Evolutionary conservation across 345 rosid genomes (phyloP), one percentile per base, ranked within the genome.

Genomic region (Aurinia saxatilis): DNA sequence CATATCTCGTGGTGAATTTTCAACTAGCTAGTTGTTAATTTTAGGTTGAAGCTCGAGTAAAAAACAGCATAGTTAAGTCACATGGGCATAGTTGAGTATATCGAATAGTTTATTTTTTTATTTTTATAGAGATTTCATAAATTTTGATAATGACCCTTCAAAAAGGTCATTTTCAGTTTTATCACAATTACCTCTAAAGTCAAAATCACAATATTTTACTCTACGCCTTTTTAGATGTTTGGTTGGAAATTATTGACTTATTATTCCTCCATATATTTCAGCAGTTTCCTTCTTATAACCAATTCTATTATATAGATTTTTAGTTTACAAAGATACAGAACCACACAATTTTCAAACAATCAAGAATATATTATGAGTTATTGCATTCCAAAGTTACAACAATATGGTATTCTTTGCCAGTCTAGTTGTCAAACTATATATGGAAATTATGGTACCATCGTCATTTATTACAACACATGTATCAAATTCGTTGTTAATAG

Each of bases 131-230:
- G n/a, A 50, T 29, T 34, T 9, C 15, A 33, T 50, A 41, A 12
- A 23, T n/a, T 16, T 59, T 19, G 66, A 40, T 34, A 35, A 37
- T 34, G 66, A 59, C 53, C 11, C 50, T 34, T 33, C 47, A 33
- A 18, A n/a, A 48, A 23, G 31, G 57, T 57, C 65, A 11, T 15
- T 57, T 12, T 27, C 31, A 27, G 6, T 27, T 21, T 2, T 27
- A 27, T 60, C 48, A 36, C 34, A 25, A 50, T 51, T 51, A 50
- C 48, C 40, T 25, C 67, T 47, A 46, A 69, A 53, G 73, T 69
- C 68, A 60, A 36, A 4, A 17, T 10, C 42, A 16, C 3, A 42
- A 18, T 36, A 69, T 33, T 69, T 69, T 60, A 44, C 18, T 29
- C 13, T 7, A 13, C 37, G 12, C 50, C 49, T 47, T 53, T 53